Conservation (phyloP, 805 yeast species). For the Wickerhamomyces chaumierensis region DNA sequence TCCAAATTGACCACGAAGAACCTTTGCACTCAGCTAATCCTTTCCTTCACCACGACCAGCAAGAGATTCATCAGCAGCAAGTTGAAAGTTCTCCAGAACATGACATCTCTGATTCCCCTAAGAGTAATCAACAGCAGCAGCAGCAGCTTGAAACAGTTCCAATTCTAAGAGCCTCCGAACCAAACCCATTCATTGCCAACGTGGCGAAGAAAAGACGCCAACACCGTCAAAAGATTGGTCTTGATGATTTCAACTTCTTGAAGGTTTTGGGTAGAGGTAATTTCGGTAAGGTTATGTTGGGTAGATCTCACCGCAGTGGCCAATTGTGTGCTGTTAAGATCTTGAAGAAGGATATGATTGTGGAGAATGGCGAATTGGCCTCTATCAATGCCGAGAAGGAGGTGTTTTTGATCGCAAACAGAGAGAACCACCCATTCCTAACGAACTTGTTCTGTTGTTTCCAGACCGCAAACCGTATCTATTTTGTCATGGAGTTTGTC, state of each 20-base stretch:
- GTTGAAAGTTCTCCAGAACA: conserved; percentile 1
- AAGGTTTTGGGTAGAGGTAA: conserved; percentile 98
- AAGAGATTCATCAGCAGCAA: background rate
- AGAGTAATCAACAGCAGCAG: background rate
- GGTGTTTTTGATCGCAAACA: conserved; percentile 75
- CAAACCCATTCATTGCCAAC: background rate
- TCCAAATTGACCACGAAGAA: conserved; percentile 5
- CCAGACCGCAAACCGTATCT: conserved; percentile 95
- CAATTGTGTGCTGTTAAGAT: conserved; percentile 92
- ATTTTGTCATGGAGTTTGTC: conserved; percentile 96
- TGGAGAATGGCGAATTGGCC: conserved; percentile 93
- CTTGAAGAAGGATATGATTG: conserved; percentile 87
- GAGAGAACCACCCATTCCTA: conserved; percentile 86
- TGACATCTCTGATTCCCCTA: too few relatives aligned
- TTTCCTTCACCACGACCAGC: background rate
- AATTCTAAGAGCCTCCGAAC: background rate
- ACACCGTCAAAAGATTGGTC: conserved; percentile 67
- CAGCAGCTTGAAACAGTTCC: background rate
- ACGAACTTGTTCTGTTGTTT: conserved; percentile 87
- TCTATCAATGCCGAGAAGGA: conserved; percentile 91
- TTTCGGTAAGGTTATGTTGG: conserved; percentile 96
- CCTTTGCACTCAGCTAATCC: conserved; percentile 2
- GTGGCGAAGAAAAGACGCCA: conserved; percentile 7
- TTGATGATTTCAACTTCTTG: conserved; percentile 88
- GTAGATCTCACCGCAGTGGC: conserved; percentile 77